Base-by-base conservation (phyloP, 2,329 filamentous ascomycete species). In the Epichloe typhina region DNA sequence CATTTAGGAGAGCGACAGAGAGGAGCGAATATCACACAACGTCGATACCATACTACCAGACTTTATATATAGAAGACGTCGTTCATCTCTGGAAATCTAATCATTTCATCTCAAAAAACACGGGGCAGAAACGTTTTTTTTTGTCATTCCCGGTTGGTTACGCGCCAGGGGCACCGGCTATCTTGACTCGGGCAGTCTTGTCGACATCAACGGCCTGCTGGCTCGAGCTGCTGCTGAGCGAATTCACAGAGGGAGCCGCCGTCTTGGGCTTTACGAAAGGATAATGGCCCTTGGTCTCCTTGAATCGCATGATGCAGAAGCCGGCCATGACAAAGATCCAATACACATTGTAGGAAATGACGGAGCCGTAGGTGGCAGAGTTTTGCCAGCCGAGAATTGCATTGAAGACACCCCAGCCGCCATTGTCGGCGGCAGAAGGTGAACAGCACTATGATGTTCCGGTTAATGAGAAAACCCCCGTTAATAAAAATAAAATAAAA, bases 401-500 rank as follows among this genome's bases (percentile, higher is more conserved):
- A 59, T 94, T 91, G 73, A 95, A 88, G 57, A 95, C 81, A 50
- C 86, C 87, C 88, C 88, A 95, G 43, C 85, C 86, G 38, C 83
- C 82, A 46, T 84, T 84, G 31, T 85, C 84, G 55, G 87, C 82
- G 39, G 83, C 67, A 49, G 80, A 69, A 0, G 88, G 84, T 59
- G 79, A 90, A 64, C 87, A 93, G 71, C 86, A 94, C 81, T 86
- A 53, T 42, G 21, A 23, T 36, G 7, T 12, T 23, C 11, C 19
- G 3, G 13, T n/a, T 38, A 13, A 0, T 7, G 15, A 19, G 8
- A 15, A 2, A 38, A 39, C 12, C 3, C 3, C 19, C 19, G 3
- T 19, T 19, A 19, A 19, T 19, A 23, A 15, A 13, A 46, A 31
- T 7, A 6, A 7, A 46, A 33, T 6, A 6, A 7, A 5, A 13